phyloP scores from a whole-genome alignment of 345 rosid genomes.

The Moricandia arvensis region DNA sequence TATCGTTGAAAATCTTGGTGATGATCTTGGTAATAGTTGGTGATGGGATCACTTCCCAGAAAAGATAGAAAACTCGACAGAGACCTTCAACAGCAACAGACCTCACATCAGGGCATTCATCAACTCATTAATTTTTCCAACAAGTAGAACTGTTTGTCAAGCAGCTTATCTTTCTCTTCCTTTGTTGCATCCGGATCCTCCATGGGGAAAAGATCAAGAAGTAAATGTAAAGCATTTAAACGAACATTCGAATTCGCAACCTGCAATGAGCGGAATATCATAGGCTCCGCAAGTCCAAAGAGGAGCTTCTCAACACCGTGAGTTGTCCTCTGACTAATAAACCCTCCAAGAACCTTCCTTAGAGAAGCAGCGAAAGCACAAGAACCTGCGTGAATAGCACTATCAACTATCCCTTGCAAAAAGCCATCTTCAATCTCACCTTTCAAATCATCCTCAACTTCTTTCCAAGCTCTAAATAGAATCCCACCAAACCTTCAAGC shows the following conservation, averaged over 20 bases:
- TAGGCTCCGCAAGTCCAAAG: conserved; percentile 78
- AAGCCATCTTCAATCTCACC: conserved; percentile 75
- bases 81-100: conserved; percentile 95
- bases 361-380: conserved; percentile 58
- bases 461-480: conserved; percentile 82
- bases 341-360: conserved; percentile 79
- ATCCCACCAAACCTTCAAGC: conserved; percentile 84
- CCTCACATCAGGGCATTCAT: conserved; percentile 88
- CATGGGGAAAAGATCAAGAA: conserved; percentile 84
- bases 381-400: conserved; percentile 62
- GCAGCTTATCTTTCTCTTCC: conserved; percentile 78
- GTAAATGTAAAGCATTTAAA: conserved; percentile 80
- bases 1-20: conserved; percentile 61
- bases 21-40: conserved; percentile 75
- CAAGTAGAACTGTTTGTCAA: conserved; percentile 82
- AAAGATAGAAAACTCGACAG: conserved; percentile 77
- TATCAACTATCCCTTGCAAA: conserved; percentile 68
- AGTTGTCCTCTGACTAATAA: conserved; percentile 64
- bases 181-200: conserved; percentile 92
- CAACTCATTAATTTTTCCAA: conserved; percentile 71
- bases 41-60: conserved; percentile 91
- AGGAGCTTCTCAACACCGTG: conserved; percentile 85
- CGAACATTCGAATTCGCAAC: conserved; percentile 95
- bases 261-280: conserved; percentile 53
- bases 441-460: conserved; percentile 49